Evolutionary conservation across 83 land plant species (phyloP).

Genomic region (Isoetes engelmannii): DNA sequence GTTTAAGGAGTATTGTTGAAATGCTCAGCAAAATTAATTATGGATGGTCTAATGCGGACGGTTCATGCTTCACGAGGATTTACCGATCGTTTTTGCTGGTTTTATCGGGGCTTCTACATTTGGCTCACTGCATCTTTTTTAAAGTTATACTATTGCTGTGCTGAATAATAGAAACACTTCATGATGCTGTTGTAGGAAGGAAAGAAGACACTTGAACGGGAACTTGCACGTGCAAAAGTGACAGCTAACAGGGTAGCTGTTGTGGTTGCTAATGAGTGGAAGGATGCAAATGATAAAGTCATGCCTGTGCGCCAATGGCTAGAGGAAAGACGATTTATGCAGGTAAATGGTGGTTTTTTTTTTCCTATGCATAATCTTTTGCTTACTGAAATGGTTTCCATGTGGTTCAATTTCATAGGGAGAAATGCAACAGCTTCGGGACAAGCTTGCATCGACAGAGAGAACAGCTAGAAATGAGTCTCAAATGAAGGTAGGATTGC

Average conservation of each 20-base stretch:
- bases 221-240: conserved; percentile 64
- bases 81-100: too few species aligned
- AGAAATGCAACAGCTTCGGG: conserved; percentile 63
- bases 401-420: conserved; percentile 38
- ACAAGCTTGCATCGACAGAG: conserved; percentile 63
- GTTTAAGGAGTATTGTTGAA: not conserved
- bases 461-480: conserved; percentile 73
- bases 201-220: conserved; percentile 66
- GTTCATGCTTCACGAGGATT: too few species aligned
- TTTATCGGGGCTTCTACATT: too few species aligned
- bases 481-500: conserved; percentile 50
- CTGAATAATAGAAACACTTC: too few species aligned
- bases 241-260: conserved; percentile 70
- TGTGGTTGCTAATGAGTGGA: conserved; percentile 80
- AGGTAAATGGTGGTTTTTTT: conserved; percentile 28
- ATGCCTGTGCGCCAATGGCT: conserved; percentile 90
- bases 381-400: not conserved
- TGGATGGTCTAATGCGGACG: too few species aligned
- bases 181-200: conserved; percentile 47
- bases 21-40: too few species aligned
- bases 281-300: conserved; percentile 73
- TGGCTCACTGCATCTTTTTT: too few species aligned
- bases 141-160: too few species aligned
- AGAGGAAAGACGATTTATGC: conserved; percentile 63
- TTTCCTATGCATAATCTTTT: not conserved